phyloP scores from a whole-genome alignment of 2,329 filamentous ascomycete species.

The Clathrospora elynae region DNA sequence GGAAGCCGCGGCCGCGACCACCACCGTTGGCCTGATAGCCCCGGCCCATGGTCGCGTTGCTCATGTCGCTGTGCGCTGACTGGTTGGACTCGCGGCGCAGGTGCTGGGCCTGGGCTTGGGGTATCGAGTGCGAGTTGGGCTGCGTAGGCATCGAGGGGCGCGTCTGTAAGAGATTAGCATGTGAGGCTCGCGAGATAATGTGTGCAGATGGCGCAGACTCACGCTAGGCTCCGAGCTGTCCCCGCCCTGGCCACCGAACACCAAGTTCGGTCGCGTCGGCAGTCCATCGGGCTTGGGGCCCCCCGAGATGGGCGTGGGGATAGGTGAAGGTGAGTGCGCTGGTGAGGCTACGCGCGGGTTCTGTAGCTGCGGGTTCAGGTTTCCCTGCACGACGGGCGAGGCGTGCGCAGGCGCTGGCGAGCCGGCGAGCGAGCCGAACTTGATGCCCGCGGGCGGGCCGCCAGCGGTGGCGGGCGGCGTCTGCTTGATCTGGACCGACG shows the following conservation, averaged over 20 bases:
- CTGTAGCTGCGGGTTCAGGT: conserved; percentile 57
- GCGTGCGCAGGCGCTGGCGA: conserved; percentile 68
- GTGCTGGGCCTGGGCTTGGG: conserved; percentile 76
- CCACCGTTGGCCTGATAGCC: conserved; percentile 51
- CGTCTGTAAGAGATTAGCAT: conserved; percentile 58
- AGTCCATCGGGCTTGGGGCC: conserved; percentile 79
- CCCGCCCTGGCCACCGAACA: conserved; percentile 80
- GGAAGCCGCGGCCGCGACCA: conserved; percentile 58
- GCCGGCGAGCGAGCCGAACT: conserved; percentile 76
- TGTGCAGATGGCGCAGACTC: conserved; percentile 51
- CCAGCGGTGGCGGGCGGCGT: conserved; percentile 62
- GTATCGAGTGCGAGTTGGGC: conserved; percentile 41
- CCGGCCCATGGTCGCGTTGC: conserved; percentile 59
- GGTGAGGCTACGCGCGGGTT: conserved; percentile 82
- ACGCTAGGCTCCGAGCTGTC: conserved; percentile 72
- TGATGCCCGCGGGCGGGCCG: conserved; percentile 64
- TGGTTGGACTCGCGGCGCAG: conserved; percentile 85
- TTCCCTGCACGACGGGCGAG: conserved; percentile 68
- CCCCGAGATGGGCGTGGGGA: conserved; percentile 86
- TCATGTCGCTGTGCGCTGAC: conserved; percentile 76
- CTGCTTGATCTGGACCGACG: conserved; percentile 88
- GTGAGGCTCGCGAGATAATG: conserved; percentile 1
- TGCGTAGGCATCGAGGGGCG: conserved; percentile 66
- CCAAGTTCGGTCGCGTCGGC: conserved; percentile 71
- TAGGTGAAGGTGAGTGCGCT: conserved; percentile 86